phyloP scores from a whole-genome alignment of 208 protist genomes.

The Leishmania tarentolae region DNA sequence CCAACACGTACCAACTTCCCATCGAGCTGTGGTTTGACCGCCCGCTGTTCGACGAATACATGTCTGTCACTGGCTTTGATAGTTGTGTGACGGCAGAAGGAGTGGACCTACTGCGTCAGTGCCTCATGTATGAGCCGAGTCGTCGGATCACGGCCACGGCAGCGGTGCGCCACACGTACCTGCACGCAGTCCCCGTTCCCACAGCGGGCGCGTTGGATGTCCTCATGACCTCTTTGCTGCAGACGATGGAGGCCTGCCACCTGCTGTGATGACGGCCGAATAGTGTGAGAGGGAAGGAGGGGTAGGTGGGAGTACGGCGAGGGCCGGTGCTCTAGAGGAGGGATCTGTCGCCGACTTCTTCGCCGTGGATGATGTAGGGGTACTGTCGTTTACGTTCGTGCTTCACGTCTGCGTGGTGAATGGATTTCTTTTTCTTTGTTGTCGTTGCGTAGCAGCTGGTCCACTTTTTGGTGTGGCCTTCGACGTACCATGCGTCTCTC shows the following conservation, averaged over 20 bases:
- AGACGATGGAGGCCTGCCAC: conserved; percentile 44
- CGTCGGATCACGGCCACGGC: conserved; percentile 66
- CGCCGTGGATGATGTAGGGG: neutral
- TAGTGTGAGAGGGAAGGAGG: neutral
- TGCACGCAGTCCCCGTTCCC: conserved; percentile 37
- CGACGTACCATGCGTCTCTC: neutral
- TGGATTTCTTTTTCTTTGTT: neutral
- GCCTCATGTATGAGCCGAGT: conserved; percentile 71
- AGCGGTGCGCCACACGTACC: conserved; percentile 69
- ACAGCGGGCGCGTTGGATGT: conserved; percentile 40
- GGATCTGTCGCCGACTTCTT: neutral
- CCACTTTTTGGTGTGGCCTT: neutral
- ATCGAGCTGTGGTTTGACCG: conserved; percentile 54
- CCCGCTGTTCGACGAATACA: conserved; percentile 55
- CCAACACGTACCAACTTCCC: conserved; percentile 55
- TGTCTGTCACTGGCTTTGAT: conserved; percentile 48
- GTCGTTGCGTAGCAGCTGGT: neutral
- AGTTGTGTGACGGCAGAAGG: conserved; percentile 49
- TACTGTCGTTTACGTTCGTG: neutral
- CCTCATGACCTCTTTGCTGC: conserved; percentile 58
- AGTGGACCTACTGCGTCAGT: conserved; percentile 64
- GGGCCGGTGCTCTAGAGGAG: neutral
- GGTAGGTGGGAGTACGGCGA: neutral
- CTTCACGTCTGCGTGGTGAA: neutral
- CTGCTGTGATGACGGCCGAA: conserved; percentile 12